These are phyloP conservation scores for Citrus australasica DNA, from an alignment of 345 rosid species.

Conservation along the genomic window DNA sequence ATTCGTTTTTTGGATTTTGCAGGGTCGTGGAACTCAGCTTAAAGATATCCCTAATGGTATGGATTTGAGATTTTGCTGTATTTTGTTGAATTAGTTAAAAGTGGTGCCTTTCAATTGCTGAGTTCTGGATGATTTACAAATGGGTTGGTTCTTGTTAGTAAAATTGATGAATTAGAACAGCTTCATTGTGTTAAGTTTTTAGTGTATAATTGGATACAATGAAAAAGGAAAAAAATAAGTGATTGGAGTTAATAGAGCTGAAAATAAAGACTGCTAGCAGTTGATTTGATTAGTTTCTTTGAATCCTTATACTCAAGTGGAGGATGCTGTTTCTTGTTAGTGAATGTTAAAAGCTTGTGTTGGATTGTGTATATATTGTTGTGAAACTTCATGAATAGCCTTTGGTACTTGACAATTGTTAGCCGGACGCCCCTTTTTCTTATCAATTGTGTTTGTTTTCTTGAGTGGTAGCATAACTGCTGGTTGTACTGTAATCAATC, in stretches of 20 bases:
- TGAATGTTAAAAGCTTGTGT: not conserved
- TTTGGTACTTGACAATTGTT: not conserved
- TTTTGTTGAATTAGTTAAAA: not conserved
- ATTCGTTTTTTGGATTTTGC: conserved; percentile 20
- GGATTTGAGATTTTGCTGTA: not conserved
- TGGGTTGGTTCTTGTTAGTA: not conserved
- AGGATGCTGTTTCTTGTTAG: not conserved
- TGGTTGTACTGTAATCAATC: not conserved
- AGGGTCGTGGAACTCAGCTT: conserved; percentile 87
- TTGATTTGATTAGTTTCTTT: not conserved
- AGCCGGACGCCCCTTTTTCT: not conserved
- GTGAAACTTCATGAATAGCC: not conserved
- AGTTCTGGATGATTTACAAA: not conserved
- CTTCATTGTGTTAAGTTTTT: not conserved
- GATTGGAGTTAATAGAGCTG: not conserved
- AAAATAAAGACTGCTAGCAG: not conserved
- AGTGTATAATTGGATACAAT: not conserved
- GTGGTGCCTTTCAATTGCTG: not conserved
- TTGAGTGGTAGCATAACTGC: not conserved
- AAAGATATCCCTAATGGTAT: conserved; percentile 94
- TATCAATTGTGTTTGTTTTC: not conserved
- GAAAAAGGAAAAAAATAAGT: not conserved
- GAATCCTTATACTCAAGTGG: not conserved
- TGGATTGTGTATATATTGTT: not conserved
- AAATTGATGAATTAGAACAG: not conserved